Base-by-base conservation (phyloP, 495 filamentous ascomycete species). In the Neurospora sp. region DNA sequence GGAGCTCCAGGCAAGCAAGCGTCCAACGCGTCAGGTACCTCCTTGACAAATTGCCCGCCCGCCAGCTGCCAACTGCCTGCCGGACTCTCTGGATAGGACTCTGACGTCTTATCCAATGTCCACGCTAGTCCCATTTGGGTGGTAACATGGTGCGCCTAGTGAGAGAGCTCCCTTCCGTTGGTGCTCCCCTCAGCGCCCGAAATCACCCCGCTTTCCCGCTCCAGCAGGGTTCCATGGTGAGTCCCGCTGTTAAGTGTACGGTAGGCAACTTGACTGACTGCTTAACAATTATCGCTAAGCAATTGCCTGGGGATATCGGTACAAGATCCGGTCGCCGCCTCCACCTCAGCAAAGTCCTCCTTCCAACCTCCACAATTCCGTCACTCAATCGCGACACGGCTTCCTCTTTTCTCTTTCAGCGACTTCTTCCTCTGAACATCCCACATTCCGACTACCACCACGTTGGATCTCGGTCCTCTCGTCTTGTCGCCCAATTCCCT, bases 1-100 rank as follows among this genome's bases (percentile, higher is more conserved):
- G 72, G 75, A 82, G 76, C 80, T 81, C 80, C 75, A 82, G 79
- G 80, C 80, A 82, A 81, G 77, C 79, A 77, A 70, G 73, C 77
- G 78, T 68, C 70, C 79, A 80, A 79, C 79, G 79, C 79, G 81
- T 79, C 75, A 78, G 76, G 73, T 41, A 39, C 71, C 22, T 79
- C 76, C 76, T 75, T 79, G 69, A 59, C 10, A 8, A 3, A 17
- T 61, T 61, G 53, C 27, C 53, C 53, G 53, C 53, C 27, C 53
- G 53, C 53, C 53, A 65, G 53, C 53, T 65, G 53, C 53, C 53
- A 61, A 17, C 53, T 65, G 53, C 53, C 53, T 65, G 53, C 53
- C 53, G 53, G 48, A 27, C 1, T 27, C 10, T 27, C 48, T 27
- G 48, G 53, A 65, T 65, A 61, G 53, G 22, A 65, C 6, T 65